These are phyloP conservation scores for Hemileia vastatrix DNA, from an alignment of 1,284 basidiomycete genomes.

Conservation along the genomic window DNA sequence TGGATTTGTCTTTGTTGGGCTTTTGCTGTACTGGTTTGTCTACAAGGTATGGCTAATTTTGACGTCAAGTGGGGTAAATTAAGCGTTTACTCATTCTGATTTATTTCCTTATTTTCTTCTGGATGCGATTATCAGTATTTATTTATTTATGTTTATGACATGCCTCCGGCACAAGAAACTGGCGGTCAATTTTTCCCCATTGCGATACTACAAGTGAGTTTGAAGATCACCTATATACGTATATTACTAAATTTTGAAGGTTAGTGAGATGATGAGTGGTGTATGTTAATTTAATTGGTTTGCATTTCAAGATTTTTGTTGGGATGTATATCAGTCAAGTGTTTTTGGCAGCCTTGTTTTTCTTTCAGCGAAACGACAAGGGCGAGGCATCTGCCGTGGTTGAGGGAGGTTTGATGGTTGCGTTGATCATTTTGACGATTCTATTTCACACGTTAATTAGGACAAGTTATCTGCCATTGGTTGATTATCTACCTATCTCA, in stretches of 20 bases:
- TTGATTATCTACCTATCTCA: conserved; percentile 20
- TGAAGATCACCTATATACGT: conserved; percentile 68
- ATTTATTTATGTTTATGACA: conserved; percentile 54
- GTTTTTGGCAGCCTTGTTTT: conserved; percentile 15
- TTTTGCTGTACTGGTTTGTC: conserved; percentile 70
- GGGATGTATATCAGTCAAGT: conserved; percentile 20
- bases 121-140: conserved; percentile 38
- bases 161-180: conserved; percentile 65
- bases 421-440: conserved; percentile 4
- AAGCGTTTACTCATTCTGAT: conserved; percentile 36
- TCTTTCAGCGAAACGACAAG: conserved; percentile 4
- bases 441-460: conserved; percentile 9
- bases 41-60: conserved; percentile 69
- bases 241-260: conserved; percentile 47
- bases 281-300: too few species aligned
- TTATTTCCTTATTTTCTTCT: background rate
- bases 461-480: conserved; percentile 13
- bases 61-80: background rate
- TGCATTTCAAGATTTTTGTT: conserved; percentile 10
- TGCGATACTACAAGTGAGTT: conserved; percentile 63
- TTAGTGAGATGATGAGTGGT: too few species aligned
- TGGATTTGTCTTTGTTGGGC: conserved; percentile 71
- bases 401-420: conserved; percentile 19
- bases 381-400: conserved; percentile 4
- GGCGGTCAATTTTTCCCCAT: conserved; percentile 92